phyloP scores from a whole-genome alignment of 176 grass and related monocot species.

The Zoysia japonica region DNA sequence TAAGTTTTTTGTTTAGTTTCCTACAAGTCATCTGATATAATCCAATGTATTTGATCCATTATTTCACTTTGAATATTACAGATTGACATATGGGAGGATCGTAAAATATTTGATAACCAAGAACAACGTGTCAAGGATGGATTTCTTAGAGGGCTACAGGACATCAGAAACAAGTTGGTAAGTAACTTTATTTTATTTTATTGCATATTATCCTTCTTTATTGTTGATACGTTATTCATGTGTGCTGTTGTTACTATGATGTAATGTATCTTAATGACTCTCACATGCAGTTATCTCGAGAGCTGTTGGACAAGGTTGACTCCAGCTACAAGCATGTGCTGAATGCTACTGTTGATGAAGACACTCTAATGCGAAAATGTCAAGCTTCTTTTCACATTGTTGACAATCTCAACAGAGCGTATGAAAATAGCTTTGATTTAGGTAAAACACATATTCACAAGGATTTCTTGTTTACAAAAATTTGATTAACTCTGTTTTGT shows the following conservation, averaged over 20 bases:
- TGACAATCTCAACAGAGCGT: constrained; percentile 68
- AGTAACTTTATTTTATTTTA: constrained; percentile 32
- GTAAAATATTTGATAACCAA: constrained; percentile 79
- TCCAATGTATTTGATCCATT: constrained; percentile 3
- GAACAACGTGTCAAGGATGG: constrained; percentile 82
- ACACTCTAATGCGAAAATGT: constrained; percentile 63
- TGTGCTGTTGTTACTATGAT: background rate
- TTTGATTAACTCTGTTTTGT: constrained; percentile 31
- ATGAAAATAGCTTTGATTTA: constrained; percentile 40
- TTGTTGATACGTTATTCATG: constrained; percentile 14
- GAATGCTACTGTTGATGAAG: constrained; percentile 59
- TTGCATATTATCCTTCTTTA: too few relatives aligned
- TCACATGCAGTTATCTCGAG: constrained; percentile 57
- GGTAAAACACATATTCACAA: constrained; percentile 48
- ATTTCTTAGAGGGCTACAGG: constrained; percentile 50
- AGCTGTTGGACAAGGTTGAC: constrained; percentile 70
- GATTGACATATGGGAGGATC: constrained; percentile 88
- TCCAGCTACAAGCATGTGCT: constrained; percentile 72
- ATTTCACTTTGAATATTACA: constrained; percentile 32
- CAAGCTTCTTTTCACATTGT: constrained; percentile 69
- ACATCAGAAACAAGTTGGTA: constrained; percentile 66
- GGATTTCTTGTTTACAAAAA: constrained; percentile 11
- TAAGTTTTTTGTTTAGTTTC: too few relatives aligned
- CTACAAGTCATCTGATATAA: too few relatives aligned
- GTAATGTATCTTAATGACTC: constrained; percentile 31